Evolutionary conservation across 257 asterid species (phyloP).

Genomic region (Capsicum chinense): DNA sequence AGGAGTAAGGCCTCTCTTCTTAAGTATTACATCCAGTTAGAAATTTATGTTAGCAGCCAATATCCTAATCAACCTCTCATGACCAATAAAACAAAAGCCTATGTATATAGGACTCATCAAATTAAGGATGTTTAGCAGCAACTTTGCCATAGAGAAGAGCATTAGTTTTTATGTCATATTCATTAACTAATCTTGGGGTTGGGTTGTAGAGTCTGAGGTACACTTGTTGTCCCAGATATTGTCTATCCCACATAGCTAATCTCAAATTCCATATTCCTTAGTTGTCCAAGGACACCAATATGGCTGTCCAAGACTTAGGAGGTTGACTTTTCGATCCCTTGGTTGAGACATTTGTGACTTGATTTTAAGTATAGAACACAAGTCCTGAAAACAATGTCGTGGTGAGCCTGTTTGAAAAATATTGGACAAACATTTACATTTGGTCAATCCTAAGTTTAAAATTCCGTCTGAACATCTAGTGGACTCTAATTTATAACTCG

Average conservation of each 20-base stretch:
- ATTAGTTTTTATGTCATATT: conserved; percentile 70
- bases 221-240: conserved; percentile 87
- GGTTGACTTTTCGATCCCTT: too few relatives aligned
- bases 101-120: neutral
- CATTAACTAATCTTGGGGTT: conserved; percentile 57
- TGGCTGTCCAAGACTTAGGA: conserved; percentile 85
- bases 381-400: too few relatives aligned
- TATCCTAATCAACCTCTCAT: conserved; percentile 30
- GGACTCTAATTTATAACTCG: too few relatives aligned
- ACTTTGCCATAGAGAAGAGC: conserved; percentile 89
- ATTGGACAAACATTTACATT: too few relatives aligned
- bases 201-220: conserved; percentile 80
- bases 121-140: conserved; percentile 30
- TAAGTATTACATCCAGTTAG: neutral
- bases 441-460: too few relatives aligned
- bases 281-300: conserved; percentile 85
- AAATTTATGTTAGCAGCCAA: neutral
- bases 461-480: too few relatives aligned
- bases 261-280: conserved; percentile 99
- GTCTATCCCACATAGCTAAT: conserved; percentile 91
- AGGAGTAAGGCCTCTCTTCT: neutral
- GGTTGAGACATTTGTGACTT: too few relatives aligned
- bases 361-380: too few relatives aligned
- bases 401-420: too few relatives aligned
- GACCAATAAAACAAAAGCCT: conserved; percentile 15